Percentiles rank a stretch among this genome's conserved stretches.
These are phyloP conservation scores for Colletotrichum costaricense DNA, from an alignment of 2,329 filamentous ascomycete species.

Conservation along the genomic window DNA sequence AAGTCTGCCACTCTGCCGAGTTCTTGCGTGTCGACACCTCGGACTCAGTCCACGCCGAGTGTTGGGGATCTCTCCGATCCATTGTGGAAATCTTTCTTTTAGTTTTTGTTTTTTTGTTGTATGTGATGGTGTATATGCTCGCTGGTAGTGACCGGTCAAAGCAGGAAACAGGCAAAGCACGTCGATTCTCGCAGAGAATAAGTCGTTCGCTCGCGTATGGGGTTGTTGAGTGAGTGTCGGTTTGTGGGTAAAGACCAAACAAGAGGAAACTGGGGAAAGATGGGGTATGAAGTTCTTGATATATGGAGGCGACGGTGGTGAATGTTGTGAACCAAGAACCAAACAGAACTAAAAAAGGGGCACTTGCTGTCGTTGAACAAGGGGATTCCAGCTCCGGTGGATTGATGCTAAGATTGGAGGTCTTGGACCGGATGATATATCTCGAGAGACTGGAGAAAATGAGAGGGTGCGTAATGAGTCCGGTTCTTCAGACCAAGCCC, in stretches of 20 bases:
- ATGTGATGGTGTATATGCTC: not conserved
- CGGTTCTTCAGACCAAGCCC: constrained; percentile 28
- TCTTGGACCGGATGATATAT: constrained; percentile 34
- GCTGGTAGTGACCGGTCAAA: constrained; percentile 11
- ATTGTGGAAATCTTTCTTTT: constrained; percentile 4
- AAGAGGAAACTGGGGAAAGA: not conserved
- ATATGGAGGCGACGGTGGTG: constrained; percentile 2
- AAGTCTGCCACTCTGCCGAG: constrained; percentile 32
- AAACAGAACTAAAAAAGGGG: not conserved
- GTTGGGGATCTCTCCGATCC: constrained; percentile 25
- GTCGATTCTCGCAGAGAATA: constrained; percentile 32
- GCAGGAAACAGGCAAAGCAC: constrained; percentile 3
- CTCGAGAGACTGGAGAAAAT: not conserved
- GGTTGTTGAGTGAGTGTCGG: constrained; percentile 13
- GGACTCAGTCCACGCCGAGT: constrained; percentile 32
- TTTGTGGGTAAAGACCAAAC: not conserved
- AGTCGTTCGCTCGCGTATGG: constrained; percentile 14
- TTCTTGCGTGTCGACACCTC: constrained; percentile 34
- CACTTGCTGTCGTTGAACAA: constrained; percentile 26
- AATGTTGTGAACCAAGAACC: not conserved
- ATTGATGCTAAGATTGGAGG: constrained; percentile 13
- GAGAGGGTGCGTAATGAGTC: constrained; percentile 1
- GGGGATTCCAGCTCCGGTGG: constrained; percentile 33
- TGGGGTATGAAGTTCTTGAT: not conserved
- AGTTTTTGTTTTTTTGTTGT: not conserved